Evolutionary conservation across 257 asterid genomes (phyloP).

Genomic region (Oldenlandia corymbosa): DNA sequence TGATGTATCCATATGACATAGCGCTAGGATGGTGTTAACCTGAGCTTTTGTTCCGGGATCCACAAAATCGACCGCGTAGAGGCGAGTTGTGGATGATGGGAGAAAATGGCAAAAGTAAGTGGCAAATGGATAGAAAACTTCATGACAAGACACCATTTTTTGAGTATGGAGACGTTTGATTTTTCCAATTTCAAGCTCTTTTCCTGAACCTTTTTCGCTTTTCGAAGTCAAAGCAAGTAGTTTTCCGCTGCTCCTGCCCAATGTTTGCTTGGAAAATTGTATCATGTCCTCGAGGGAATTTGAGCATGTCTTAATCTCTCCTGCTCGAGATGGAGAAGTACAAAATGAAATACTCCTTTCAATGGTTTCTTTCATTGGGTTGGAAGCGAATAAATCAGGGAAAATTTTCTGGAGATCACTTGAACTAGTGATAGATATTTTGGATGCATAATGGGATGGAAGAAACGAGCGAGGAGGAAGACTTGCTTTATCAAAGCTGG

Average conservation of each 20-base stretch:
- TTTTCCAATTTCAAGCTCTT: constrained; percentile 8
- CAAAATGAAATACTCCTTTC: constrained; percentile 18
- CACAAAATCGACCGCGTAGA: constrained; percentile 28
- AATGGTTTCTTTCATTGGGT: background rate
- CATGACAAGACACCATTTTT: constrained; percentile 40
- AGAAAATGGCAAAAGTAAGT: constrained; percentile 39
- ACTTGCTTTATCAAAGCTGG: background rate
- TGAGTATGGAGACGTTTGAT: constrained; percentile 10
- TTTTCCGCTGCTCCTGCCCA: constrained; percentile 15
- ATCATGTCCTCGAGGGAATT: constrained; percentile 42
- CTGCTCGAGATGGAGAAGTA: constrained; percentile 20
- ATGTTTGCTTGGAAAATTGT: constrained; percentile 17
- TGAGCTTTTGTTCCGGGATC: constrained; percentile 1
- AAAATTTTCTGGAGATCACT: background rate
- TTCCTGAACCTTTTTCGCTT: constrained; percentile 15
- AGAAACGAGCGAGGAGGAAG: background rate
- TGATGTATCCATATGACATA: constrained; percentile 10
- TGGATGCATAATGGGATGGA: background rate
- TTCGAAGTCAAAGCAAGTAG: constrained; percentile 21
- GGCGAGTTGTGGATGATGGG: constrained; percentile 22
- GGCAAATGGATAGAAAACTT: constrained; percentile 36
- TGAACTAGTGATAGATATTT: background rate
- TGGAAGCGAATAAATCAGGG: background rate
- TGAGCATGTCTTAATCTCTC: constrained; percentile 31
- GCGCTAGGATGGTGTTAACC: background rate